Conservation (phyloP, 2,329 filamentous ascomycete genomes). For the Pseudodiploospora longispora region DNA sequence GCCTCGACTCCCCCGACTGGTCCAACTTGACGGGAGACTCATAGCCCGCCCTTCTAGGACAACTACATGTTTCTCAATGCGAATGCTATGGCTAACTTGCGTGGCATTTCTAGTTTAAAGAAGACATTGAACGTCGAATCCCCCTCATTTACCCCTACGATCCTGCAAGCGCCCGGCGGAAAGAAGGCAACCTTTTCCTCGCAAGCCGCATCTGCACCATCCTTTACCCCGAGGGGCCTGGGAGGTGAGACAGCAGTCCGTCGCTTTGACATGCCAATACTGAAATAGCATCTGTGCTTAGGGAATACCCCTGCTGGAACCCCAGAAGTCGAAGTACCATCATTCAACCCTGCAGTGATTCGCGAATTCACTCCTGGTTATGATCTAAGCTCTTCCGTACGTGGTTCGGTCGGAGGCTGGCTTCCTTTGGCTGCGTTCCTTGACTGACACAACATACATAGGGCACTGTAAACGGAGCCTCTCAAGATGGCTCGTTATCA, state of each 20-base stretch:
- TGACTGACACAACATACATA: slow-evolving; percentile 11
- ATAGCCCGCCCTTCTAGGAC: too few relatives aligned
- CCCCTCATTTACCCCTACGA: slow-evolving; percentile 79
- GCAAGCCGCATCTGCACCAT: slow-evolving; percentile 80
- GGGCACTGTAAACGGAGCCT: slow-evolving; percentile 38
- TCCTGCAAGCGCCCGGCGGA: slow-evolving; percentile 31
- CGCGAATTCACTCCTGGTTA: slow-evolving; percentile 54
- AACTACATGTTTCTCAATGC: too few relatives aligned
- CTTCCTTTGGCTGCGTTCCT: background rate
- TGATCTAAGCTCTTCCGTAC: slow-evolving; percentile 42
- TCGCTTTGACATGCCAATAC: background rate
- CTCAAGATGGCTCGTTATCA: slow-evolving; percentile 32
- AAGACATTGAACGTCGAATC: slow-evolving; percentile 92
- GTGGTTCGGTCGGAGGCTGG: slow-evolving; percentile 9
- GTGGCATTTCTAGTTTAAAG: slow-evolving; percentile 39
- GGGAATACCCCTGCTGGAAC: slow-evolving; percentile 30
- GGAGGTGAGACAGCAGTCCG: slow-evolving; percentile 25
- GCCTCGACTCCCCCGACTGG: too few relatives aligned
- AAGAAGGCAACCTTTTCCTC: slow-evolving; percentile 78
- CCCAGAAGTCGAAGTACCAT: slow-evolving; percentile 33
- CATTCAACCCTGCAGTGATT: slow-evolving; percentile 50
- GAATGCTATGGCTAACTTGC: background rate
- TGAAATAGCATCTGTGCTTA: slow-evolving; percentile 7
- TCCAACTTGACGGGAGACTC: too few relatives aligned
- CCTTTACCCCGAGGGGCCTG: slow-evolving; percentile 66